phyloP scores from a whole-genome alignment of 78 protist species.

The Emiliania huxleyi region DNA sequence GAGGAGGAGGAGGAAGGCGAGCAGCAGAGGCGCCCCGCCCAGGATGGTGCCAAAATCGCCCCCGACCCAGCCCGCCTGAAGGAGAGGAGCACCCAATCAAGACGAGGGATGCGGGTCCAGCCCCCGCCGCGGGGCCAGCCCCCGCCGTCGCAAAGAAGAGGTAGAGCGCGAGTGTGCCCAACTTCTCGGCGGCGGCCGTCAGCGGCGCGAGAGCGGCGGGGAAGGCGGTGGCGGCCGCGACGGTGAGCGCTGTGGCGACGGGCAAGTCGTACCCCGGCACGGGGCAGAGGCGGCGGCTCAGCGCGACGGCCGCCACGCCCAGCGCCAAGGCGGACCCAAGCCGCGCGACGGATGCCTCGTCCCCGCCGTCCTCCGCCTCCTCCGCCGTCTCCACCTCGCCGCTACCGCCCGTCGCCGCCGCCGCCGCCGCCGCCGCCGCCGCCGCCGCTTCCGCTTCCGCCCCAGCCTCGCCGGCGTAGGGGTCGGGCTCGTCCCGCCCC shows the following conservation, averaged over 20 bases:
- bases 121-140: neutral
- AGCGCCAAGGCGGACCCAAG: neutral
- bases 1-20: neutral
- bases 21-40: neutral
- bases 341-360: no score
- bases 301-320: neutral
- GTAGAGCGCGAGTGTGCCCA: neutral
- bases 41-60: neutral
- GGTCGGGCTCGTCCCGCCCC: neutral
- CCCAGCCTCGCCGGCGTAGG: neutral
- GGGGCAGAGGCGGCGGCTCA: neutral
- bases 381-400: no score
- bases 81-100: no score
- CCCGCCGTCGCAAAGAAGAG: neutral
- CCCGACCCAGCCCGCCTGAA: neutral
- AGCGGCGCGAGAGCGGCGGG: neutral
- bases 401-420: neutral
- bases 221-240: neutral
- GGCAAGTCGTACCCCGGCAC: neutral
- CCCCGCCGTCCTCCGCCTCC: no score
- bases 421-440: no score
- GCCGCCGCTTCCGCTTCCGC: no score
- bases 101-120: no score
- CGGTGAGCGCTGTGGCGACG: neutral
- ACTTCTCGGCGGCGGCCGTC: neutral